Evolutionary conservation across 805 yeast species (phyloP).

Genomic region (Jamesozyma lodderae): DNA sequence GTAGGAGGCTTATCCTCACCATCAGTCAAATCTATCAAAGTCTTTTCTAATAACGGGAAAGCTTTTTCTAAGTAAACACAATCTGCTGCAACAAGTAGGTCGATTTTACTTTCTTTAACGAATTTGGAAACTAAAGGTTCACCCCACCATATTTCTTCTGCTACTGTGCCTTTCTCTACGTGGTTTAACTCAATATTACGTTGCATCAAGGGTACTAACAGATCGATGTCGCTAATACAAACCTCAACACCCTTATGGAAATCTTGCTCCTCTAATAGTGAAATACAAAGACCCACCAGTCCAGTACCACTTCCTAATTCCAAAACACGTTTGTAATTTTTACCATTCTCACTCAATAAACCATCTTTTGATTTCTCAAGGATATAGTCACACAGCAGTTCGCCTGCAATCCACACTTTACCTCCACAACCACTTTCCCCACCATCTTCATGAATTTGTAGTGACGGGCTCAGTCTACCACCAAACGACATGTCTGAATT

Average conservation of each 20-base stretch:
- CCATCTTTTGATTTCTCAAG: conserved; percentile 21
- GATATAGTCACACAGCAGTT: conserved; percentile 40
- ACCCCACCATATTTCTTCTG: conserved; percentile 40
- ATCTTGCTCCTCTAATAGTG: conserved; percentile 14
- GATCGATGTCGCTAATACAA: conserved; percentile 41
- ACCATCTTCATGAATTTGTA: conserved; percentile 44
- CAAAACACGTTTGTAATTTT: conserved; percentile 28
- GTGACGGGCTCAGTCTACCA: conserved; percentile 30
- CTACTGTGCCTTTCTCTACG: conserved; percentile 31
- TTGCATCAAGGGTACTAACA: conserved; percentile 40
- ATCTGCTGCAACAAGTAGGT: conserved; percentile 49
- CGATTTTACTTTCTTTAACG: conserved; percentile 23
- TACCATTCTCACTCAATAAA: conserved; percentile 7
- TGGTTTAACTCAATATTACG: conserved; percentile 37
- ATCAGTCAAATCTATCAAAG: conserved; percentile 36
- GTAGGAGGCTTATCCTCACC: conserved; percentile 33
- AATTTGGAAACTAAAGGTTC: conserved; percentile 8
- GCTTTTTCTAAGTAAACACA: conserved; percentile 50
- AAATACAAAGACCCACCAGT: conserved; percentile 38
- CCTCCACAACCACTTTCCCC: conserved; percentile 60
- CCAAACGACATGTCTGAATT: conserved; percentile 33
- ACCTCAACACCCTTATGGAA: conserved; percentile 27
- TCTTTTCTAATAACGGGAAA: conserved; percentile 42
- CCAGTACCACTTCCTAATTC: conserved; percentile 58
- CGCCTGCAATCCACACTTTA: conserved; percentile 54